Conservation (phyloP, 768 basidiomycete genomes). For the Amyloporia xantha region DNA sequence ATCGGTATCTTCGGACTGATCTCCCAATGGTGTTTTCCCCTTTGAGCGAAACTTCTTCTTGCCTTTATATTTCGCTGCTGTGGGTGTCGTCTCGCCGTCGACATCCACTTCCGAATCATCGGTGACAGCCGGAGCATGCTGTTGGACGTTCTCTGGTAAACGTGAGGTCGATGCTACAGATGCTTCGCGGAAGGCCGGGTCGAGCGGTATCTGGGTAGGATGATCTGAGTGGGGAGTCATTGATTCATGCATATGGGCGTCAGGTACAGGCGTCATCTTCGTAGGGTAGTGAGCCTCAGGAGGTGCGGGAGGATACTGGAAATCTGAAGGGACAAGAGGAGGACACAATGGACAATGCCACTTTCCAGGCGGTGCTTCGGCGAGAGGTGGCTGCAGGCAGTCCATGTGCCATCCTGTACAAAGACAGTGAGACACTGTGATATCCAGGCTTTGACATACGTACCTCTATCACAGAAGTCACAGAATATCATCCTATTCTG, state of each 20-base stretch:
- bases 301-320: background rate
- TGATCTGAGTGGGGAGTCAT: conserved; percentile 3
- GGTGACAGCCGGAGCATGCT: conserved; percentile 21
- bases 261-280: too few species aligned
- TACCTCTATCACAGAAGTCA: conserved; percentile 90
- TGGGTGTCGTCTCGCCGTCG: conserved; percentile 18
- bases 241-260: too few species aligned
- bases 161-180: conserved; percentile 41
- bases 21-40: conserved; percentile 15
- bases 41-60: conserved; percentile 25
- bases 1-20: conserved; percentile 23
- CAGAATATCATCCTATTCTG: conserved; percentile 84
- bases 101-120: conserved; percentile 26
- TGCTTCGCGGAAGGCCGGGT: conserved; percentile 22
- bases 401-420: conserved; percentile 75
- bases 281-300: background rate
- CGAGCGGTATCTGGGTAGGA: conserved; percentile 2
- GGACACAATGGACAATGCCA: conserved; percentile 73
- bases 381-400: conserved; percentile 68
- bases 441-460: conserved; percentile 9
- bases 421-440: background rate
- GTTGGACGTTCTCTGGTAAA: conserved; percentile 11
- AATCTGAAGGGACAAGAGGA: conserved; percentile 22
- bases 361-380: conserved; percentile 63
- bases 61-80: conserved; percentile 27